Conservation (phyloP, 805 yeast genomes). For the Naumovozyma baii region DNA sequence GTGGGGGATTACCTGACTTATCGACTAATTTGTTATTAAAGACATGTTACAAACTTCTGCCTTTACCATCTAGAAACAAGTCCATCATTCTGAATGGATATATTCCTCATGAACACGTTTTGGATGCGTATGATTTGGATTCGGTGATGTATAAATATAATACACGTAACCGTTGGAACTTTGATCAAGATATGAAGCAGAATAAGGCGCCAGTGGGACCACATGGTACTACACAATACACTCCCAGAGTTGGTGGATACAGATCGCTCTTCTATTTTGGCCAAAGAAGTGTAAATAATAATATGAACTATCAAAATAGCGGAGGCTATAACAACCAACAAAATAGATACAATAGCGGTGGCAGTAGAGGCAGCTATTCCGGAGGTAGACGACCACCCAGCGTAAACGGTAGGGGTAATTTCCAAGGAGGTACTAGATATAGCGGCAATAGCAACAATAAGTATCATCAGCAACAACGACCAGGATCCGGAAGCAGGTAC, state of each 20-base stretch:
- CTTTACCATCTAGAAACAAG: constrained; percentile 40
- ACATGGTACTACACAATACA: constrained; percentile 36
- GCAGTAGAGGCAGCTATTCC: no score
- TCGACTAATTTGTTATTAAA: constrained; percentile 35
- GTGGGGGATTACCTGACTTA: constrained; percentile 32
- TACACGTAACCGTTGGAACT: constrained; percentile 22
- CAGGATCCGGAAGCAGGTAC: not conserved
- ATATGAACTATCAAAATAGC: constrained; percentile 5
- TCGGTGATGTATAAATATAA: constrained; percentile 41
- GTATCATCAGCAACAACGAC: not conserved
- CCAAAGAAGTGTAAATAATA: constrained; percentile 13
- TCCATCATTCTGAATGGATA: constrained; percentile 79
- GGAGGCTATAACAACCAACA: constrained; percentile 1
- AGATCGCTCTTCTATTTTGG: constrained; percentile 35
- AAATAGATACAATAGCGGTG: constrained; percentile 12
- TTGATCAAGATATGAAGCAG: constrained; percentile 29
- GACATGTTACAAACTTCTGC: constrained; percentile 46
- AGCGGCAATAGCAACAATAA: not conserved
- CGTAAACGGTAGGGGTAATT: not conserved
- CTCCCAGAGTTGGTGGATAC: constrained; percentile 44
- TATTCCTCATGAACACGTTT: constrained; percentile 48
- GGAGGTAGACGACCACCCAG: not conserved
- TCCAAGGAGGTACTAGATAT: not conserved
- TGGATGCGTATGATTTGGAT: constrained; percentile 63
- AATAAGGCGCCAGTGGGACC: constrained; percentile 41